Percentiles rank a stretch among this genome's conserved stretches.
These are phyloP conservation scores for Solanum dulcamara DNA, from an alignment of 257 asterid species.

Conservation along the genomic window DNA sequence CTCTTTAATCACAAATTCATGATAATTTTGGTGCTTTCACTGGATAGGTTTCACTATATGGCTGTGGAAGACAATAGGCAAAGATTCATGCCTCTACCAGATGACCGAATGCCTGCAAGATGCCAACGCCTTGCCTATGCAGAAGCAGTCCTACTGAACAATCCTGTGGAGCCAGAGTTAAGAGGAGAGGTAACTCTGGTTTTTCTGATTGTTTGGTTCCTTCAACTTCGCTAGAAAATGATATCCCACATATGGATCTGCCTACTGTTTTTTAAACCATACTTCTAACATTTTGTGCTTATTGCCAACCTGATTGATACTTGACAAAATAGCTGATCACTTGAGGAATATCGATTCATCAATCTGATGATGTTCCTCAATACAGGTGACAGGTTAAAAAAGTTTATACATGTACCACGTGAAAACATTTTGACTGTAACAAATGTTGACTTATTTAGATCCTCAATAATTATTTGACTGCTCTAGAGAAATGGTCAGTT, in stretches of 20 bases:
- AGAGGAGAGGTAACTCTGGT: slow-evolving; percentile 49
- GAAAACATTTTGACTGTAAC: not conserved
- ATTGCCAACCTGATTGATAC: not conserved
- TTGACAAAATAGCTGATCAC: not conserved
- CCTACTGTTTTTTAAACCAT: not conserved
- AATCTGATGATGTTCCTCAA: not conserved
- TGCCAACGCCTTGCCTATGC: slow-evolving; percentile 56
- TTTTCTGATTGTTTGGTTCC: not conserved
- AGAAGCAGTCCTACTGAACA: slow-evolving; percentile 64
- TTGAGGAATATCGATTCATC: not conserved
- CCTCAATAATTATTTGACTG: not conserved
- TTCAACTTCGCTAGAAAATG: not conserved
- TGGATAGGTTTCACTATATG: slow-evolving; percentile 65
- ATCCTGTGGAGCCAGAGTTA: slow-evolving; percentile 58
- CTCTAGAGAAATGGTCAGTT: not conserved
- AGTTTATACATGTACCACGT: not conserved
- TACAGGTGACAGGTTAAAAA: not conserved
- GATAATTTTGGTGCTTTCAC: not conserved
- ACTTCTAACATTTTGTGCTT: not conserved
- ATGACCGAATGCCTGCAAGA: slow-evolving; percentile 54
- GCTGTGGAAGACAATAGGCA: slow-evolving; percentile 58
- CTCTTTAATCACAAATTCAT: not conserved
- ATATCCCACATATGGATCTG: not conserved
- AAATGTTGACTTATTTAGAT: not conserved
- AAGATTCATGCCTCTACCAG: slow-evolving; percentile 73